phyloP scores from a whole-genome alignment of 139 green algal genomes.

The Micractinium sp. region DNA sequence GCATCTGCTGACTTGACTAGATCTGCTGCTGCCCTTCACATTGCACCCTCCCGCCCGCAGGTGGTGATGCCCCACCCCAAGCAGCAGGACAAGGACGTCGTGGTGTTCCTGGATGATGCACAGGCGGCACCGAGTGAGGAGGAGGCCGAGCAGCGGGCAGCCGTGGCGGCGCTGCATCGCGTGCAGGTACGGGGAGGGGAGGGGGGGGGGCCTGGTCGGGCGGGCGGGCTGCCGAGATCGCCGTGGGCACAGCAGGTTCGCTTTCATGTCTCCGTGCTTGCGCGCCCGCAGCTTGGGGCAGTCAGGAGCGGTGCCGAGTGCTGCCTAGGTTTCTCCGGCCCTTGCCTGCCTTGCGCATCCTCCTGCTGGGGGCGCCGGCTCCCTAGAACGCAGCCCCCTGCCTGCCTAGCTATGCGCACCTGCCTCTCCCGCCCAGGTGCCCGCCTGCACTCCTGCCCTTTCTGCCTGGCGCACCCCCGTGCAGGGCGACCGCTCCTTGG shows the following conservation, averaged over 20 bases:
- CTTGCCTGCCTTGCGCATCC: too few relatives aligned
- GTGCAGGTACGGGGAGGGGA: slow-evolving; percentile 39
- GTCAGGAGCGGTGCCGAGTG: too few relatives aligned
- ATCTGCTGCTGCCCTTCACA: neutral
- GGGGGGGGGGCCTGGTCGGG: neutral
- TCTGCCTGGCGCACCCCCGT: neutral
- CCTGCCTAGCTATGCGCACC: too few relatives aligned
- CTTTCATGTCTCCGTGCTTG: too few relatives aligned
- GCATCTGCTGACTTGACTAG: slow-evolving; percentile 23
- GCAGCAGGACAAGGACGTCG: slow-evolving; percentile 67
- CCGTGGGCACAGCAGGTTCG: too few relatives aligned
- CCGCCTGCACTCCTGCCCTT: neutral
- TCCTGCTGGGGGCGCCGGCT: too few relatives aligned
- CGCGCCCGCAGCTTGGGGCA: too few relatives aligned
- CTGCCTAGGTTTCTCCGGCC: too few relatives aligned
- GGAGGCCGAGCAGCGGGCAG: slow-evolving; percentile 72
- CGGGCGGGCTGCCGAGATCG: too few relatives aligned
- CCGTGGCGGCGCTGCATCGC: slow-evolving; percentile 72
- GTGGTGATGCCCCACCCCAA: slow-evolving; percentile 82
- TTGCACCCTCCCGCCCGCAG: slow-evolving; percentile 22
- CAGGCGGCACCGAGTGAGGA: slow-evolving; percentile 46
- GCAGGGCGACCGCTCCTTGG: slow-evolving; percentile 64
- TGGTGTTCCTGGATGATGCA: slow-evolving; percentile 72
- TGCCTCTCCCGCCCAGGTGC: too few relatives aligned
- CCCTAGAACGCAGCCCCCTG: too few relatives aligned